Evolutionary conservation across 2,329 filamentous ascomycete species (phyloP).

Genomic region (Botryotinia calthae): DNA sequence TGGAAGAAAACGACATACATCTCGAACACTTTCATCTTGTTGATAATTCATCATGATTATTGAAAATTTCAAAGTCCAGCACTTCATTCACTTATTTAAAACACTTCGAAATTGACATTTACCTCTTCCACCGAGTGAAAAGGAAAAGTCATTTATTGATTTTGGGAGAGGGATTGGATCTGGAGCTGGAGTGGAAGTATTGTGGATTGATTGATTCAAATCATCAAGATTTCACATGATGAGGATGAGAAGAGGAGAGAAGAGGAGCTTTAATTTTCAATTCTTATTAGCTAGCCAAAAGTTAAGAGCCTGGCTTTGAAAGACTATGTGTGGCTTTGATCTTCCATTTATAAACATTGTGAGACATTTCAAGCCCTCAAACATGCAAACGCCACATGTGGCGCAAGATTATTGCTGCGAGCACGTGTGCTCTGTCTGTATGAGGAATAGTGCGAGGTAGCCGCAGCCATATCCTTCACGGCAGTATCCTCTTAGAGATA

Average conservation of each 20-base stretch:
- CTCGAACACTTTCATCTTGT: conserved; percentile 16
- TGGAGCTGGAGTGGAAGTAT: neutral
- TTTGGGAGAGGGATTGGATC: neutral
- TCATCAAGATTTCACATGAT: conserved; percentile 5
- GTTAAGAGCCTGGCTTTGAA: neutral
- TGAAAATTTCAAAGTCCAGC: neutral
- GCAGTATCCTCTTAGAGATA: conserved; percentile 1
- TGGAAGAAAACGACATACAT: conserved; percentile 1
- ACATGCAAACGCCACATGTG: neutral
- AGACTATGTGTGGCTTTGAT: neutral
- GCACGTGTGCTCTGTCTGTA: too few species aligned
- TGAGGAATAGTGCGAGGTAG: too few species aligned
- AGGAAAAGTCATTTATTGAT: conserved; percentile 18
- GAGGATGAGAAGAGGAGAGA: neutral
- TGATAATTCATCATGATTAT: conserved; percentile 18
- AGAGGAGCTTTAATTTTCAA: conserved; percentile 2
- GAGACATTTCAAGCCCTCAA: neutral
- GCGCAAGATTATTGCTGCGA: neutral
- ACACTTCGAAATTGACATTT: neutral
- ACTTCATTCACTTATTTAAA: neutral
- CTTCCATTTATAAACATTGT: neutral
- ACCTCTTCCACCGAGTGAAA: conserved; percentile 7
- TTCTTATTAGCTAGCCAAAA: neutral
- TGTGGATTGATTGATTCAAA: neutral
- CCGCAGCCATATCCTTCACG: neutral